Conservation (phyloP, 2,329 filamentous ascomycete genomes). For the Truncatella angustata region DNA sequence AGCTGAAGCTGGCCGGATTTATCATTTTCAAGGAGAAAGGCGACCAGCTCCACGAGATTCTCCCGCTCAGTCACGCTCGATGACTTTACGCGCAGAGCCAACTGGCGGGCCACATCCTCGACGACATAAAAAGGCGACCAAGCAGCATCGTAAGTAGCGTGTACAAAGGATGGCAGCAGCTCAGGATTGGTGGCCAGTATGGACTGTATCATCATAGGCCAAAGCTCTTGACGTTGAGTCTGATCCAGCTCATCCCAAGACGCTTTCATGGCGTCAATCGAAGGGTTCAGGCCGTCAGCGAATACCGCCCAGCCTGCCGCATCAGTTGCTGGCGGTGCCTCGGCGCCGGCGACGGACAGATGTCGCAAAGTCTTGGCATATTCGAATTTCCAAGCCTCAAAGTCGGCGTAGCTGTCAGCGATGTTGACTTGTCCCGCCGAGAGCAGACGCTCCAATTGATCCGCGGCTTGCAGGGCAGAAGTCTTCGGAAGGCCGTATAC, state of each 20-base stretch:
- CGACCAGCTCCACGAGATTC: conserved; percentile 16
- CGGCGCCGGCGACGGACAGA: neutral
- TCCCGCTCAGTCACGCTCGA: neutral
- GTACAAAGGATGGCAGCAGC: conserved; percentile 19
- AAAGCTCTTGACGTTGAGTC: conserved; percentile 19
- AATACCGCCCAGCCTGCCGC: neutral
- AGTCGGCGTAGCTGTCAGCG: conserved; percentile 21
- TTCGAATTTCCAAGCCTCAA: conserved; percentile 24
- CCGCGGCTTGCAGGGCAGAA: conserved; percentile 22
- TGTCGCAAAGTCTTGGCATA: conserved; percentile 13
- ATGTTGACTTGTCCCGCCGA: conserved; percentile 7
- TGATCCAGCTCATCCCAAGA: conserved; percentile 23
- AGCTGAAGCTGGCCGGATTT: conserved; percentile 23
- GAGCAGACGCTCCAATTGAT: conserved; percentile 25
- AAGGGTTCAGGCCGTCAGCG: neutral
- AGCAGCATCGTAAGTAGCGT: conserved; percentile 23
- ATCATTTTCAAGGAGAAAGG: conserved; percentile 19
- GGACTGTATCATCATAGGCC: conserved; percentile 24
- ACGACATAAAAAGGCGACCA: conserved; percentile 28
- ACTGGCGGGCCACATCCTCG: conserved; percentile 26
- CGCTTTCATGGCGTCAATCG: conserved; percentile 16
- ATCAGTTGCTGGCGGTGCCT: neutral
- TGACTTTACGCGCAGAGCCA: conserved; percentile 13
- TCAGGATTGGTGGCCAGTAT: conserved; percentile 17
- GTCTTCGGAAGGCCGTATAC: conserved; percentile 19